Evolutionary conservation across 2,329 filamentous ascomycete species (phyloP).

Genomic region (Curvularia lunata): DNA sequence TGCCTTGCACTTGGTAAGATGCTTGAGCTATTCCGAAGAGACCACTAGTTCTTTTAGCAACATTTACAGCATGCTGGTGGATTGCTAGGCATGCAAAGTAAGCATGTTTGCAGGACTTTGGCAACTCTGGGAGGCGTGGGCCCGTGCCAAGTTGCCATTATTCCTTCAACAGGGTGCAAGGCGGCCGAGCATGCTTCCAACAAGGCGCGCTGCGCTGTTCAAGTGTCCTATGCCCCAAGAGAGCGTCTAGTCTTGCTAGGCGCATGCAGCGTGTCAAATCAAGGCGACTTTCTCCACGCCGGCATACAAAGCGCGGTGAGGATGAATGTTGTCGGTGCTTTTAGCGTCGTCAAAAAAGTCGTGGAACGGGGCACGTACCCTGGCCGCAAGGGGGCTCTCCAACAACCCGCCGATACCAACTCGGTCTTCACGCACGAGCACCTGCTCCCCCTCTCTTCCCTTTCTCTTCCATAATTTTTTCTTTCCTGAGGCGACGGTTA

Average conservation of each 20-base stretch:
- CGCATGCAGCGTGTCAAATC: slow-evolving; percentile 11
- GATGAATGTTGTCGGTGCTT: slow-evolving; percentile 14
- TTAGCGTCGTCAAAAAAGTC: slow-evolving; percentile 30
- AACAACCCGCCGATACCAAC: slow-evolving; percentile 13
- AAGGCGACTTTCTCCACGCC: slow-evolving; percentile 5
- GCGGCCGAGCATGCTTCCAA: neutral
- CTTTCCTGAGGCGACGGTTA: neutral
- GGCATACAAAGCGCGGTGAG: slow-evolving; percentile 26
- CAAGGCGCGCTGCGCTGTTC: slow-evolving; percentile 10
- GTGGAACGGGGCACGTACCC: slow-evolving; percentile 22
- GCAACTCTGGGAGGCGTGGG: too few relatives aligned
- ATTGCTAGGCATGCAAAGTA: too few relatives aligned
- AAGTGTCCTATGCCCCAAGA: neutral
- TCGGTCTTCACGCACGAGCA: slow-evolving; percentile 11
- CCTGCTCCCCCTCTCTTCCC: neutral
- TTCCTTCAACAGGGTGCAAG: too few relatives aligned
- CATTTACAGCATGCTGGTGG: too few relatives aligned
- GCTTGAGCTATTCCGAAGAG: too few relatives aligned
- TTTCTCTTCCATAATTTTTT: neutral
- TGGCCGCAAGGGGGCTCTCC: slow-evolving; percentile 20
- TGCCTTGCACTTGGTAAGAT: too few relatives aligned
- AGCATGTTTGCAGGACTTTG: too few relatives aligned
- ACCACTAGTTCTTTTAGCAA: too few relatives aligned
- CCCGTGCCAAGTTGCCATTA: too few relatives aligned
- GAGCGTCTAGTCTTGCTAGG: slow-evolving; percentile 14